Conservation (phyloP, 1,139 yeast species). For the Taiozyma sp. region DNA sequence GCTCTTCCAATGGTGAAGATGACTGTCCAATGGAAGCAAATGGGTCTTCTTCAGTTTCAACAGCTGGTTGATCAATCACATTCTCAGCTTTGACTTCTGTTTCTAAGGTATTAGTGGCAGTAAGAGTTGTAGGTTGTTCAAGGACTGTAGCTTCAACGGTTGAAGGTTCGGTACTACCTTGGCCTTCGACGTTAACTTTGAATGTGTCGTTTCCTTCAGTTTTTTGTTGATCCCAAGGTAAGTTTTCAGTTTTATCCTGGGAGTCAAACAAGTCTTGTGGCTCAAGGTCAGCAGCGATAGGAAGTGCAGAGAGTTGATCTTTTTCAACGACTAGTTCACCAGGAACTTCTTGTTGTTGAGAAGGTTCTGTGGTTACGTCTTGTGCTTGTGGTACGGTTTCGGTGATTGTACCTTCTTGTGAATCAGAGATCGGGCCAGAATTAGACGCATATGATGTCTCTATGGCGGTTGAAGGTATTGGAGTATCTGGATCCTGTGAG, state of each 20-base stretch:
- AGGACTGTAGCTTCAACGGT: background rate
- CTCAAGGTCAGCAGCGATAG: background rate
- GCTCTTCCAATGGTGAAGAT: background rate
- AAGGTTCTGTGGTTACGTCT: background rate
- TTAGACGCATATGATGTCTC: background rate
- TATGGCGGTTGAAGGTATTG: background rate
- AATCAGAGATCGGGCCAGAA: background rate
- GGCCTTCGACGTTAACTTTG: background rate
- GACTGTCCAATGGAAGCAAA: background rate
- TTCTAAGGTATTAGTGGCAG: background rate
- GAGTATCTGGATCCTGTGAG: background rate
- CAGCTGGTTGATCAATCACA: background rate
- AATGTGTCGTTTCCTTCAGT: background rate
- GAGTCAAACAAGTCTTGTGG: background rate
- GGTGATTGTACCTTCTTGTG: background rate
- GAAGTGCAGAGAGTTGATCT: background rate
- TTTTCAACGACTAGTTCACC: background rate
- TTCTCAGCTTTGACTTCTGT: background rate
- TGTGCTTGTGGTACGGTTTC: background rate
- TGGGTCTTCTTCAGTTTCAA: background rate
- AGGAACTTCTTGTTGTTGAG: background rate
- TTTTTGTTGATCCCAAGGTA: background rate
- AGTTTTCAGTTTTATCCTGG: background rate
- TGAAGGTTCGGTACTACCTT: background rate
- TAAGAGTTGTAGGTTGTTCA: background rate